Conservation (phyloP, 768 basidiomycete species). For the Auriscalpium microsporum region DNA sequence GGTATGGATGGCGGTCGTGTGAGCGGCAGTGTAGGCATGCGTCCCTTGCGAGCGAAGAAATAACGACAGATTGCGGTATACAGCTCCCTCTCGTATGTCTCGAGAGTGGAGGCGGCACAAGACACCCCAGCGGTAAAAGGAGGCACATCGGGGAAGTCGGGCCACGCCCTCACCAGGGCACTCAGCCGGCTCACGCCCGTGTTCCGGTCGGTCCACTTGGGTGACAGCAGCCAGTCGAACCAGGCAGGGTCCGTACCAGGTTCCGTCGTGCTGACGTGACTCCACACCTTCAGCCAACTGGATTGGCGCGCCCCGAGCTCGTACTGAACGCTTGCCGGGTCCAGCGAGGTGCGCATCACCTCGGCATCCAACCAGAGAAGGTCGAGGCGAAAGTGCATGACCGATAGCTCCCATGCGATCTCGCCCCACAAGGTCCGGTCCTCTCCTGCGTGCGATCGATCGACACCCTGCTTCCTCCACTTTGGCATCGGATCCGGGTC, state of each 20-base stretch:
- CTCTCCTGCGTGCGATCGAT: not conserved
- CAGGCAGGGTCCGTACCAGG: not conserved
- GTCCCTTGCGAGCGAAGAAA: not conserved
- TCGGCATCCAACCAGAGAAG: not conserved
- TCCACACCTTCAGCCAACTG: not conserved
- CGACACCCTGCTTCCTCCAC: not conserved
- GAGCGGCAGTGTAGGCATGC: not conserved
- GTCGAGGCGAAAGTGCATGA: not conserved
- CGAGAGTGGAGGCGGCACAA: not conserved
- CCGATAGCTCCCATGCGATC: not conserved
- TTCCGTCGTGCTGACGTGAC: not conserved
- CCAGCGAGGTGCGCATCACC: not conserved
- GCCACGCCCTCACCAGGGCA: not conserved
- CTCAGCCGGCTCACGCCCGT: not conserved
- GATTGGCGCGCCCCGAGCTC: not conserved
- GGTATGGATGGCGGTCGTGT: not conserved
- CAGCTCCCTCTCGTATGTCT: not conserved
- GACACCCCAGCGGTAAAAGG: not conserved
- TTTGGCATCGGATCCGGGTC: not conserved
- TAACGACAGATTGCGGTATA: not conserved
- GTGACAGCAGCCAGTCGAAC: not conserved
- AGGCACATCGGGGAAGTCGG: not conserved
- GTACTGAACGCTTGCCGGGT: not conserved
- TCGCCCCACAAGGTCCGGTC: not conserved
- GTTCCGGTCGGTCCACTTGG: not conserved